Base-by-base conservation (phyloP, 2,329 filamentous ascomycete species). In the Lachnellula cervina region DNA sequence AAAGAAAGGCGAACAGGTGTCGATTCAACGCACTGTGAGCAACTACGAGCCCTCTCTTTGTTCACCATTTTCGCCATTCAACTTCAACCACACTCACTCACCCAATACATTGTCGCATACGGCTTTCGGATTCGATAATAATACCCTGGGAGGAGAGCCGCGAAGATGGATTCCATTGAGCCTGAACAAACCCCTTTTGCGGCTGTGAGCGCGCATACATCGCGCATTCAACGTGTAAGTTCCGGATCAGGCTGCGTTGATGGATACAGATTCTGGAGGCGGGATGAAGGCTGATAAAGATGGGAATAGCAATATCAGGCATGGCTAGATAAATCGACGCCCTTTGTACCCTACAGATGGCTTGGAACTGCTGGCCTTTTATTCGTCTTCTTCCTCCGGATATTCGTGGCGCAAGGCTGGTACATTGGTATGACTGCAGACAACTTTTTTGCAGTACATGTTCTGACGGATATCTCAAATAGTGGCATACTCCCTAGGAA, bases 401-500 rank as follows among this genome's bases (percentile, higher is more conserved):
- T 99, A 73, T 79, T 99, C 63, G 62, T 96, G 50, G 90, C 91
- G 57, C 91, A 97, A 77, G 94, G 94, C 75, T 99, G 94, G 94
- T 99, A 99, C 73, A 97, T 99, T 64, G 91, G 91, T 96, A 80
- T 62, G 77, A 44, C 38, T 21, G 14, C 23, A 23, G 8, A 16
- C 28, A 14, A 56, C 61, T 55, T 61, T 56, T 11, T 56, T 9
- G 19, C 25, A 42, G 17, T 13, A 14, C 32, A n/a, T 17, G 17
- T 32, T 43, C 50, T 45, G 42, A 53, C 21, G 45, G 28, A 34
- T 37, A 17, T 37, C 13, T 37, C 25, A 2, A 19, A 66, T 65
- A 96, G 94, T 99, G 68, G 93, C 92, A 65, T 99, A 99, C 75
- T 94, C 93, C 38, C 86, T 99, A 54, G 94, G 93, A 66, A 99